Conservation (phyloP, 202 grass and related monocot genomes). For the Tripidium arundinaceum region DNA sequence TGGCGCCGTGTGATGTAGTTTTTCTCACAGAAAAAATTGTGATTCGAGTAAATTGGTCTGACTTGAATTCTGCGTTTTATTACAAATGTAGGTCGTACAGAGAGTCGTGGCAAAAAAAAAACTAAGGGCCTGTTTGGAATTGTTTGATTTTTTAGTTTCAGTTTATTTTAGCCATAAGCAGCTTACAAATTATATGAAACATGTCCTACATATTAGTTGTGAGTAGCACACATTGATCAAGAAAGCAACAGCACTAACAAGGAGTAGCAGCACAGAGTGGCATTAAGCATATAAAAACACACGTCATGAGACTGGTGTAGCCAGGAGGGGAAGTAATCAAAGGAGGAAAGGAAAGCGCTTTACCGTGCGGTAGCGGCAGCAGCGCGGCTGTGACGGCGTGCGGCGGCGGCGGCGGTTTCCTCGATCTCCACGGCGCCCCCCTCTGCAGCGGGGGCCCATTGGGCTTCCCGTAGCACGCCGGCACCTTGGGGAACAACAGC, state of each 20-base stretch:
- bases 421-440: slow-evolving; percentile 36
- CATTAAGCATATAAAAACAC: slow-evolving; percentile 37
- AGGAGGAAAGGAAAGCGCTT: slow-evolving; percentile 17
- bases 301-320: not conserved
- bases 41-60: no score
- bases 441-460: slow-evolving; percentile 26
- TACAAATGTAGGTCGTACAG: not conserved
- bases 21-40: not conserved
- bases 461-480: slow-evolving; percentile 38
- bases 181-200: slow-evolving; percentile 37
- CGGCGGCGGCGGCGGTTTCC: slow-evolving; percentile 36
- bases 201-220: no score
- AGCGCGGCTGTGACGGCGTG: slow-evolving; percentile 49
- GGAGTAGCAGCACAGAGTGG: not conserved
- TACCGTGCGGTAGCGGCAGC: slow-evolving; percentile 60
- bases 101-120: not conserved
- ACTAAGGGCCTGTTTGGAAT: no score
- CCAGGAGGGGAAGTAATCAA: slow-evolving; percentile 10
- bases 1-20: not conserved
- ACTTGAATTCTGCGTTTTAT: slow-evolving; percentile 22
- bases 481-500: slow-evolving; percentile 41
- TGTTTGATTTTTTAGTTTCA: no score
- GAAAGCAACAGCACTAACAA: slow-evolving; percentile 44
- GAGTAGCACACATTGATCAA: slow-evolving; percentile 69
- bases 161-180: not conserved